Conservation (phyloP, 2,329 filamentous ascomycete genomes). For the Curvularia sp. region DNA sequence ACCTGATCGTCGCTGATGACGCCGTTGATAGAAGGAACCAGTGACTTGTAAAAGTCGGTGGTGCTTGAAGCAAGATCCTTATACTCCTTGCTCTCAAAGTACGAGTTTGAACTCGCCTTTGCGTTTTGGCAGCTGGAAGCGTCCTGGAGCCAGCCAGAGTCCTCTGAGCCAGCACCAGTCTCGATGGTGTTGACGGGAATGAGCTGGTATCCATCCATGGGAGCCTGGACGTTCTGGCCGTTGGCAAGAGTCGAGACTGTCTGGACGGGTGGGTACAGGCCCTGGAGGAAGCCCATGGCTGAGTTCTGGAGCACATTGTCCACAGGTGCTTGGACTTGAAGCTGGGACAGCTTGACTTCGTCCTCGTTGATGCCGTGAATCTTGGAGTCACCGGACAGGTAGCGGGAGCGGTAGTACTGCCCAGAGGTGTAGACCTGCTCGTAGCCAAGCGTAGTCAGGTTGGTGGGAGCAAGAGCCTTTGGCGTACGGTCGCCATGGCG, state of each 20-base stretch:
- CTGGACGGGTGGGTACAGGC: slow-evolving; percentile 78
- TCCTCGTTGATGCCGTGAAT: slow-evolving; percentile 72
- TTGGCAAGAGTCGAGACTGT: slow-evolving; percentile 71
- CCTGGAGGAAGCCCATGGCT: slow-evolving; percentile 81
- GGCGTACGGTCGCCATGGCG: slow-evolving; percentile 88
- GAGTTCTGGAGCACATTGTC: slow-evolving; percentile 83
- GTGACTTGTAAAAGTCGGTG: slow-evolving; percentile 59
- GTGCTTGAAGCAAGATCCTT: slow-evolving; percentile 57
- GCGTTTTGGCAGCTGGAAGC: slow-evolving; percentile 63
- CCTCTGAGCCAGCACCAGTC: slow-evolving; percentile 65
- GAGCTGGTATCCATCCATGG: slow-evolving; percentile 82
- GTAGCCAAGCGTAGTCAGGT: slow-evolving; percentile 81
- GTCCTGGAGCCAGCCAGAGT: slow-evolving; percentile 65
- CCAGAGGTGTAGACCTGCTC: slow-evolving; percentile 75
- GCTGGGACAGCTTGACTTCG: slow-evolving; percentile 71
- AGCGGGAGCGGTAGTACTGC: slow-evolving; percentile 76
- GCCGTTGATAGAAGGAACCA: slow-evolving; percentile 61
- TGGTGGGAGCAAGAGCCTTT: slow-evolving; percentile 74
- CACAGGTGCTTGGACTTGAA: slow-evolving; percentile 73
- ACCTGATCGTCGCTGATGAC: slow-evolving; percentile 59
- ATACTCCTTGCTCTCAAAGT: slow-evolving; percentile 62
- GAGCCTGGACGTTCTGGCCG: slow-evolving; percentile 68
- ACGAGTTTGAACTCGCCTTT: slow-evolving; percentile 64
- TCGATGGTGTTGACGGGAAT: slow-evolving; percentile 73
- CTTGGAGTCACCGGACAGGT: slow-evolving; percentile 68